Percentiles rank a stretch among this genome's conserved stretches.
Evolutionary conservation across 768 basidiomycete species (phyloP).

Genomic region (Podaxis mareebaensis): DNA sequence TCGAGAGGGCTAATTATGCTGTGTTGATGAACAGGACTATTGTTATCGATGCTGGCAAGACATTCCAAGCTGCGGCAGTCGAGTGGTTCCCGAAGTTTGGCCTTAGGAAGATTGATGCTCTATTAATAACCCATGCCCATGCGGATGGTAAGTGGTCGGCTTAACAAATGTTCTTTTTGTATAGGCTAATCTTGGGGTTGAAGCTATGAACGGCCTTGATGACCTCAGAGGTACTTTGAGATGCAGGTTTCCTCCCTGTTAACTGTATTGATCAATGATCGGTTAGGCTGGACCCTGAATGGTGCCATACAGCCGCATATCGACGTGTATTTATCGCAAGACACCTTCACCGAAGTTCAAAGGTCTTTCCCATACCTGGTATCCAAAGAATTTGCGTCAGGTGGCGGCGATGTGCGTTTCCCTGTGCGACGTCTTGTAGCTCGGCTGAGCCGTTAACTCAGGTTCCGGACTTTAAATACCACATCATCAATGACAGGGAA

Average conservation of each 20-base stretch:
- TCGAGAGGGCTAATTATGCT: conserved; percentile 9
- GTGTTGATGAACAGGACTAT: conserved; percentile 52
- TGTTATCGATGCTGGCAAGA: conserved; percentile 85
- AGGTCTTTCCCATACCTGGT: conserved; percentile 83
- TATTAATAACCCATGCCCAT: conserved; percentile 88
- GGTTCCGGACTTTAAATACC: conserved; percentile 85
- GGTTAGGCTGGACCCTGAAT: conserved; percentile 71
- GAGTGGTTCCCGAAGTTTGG: conserved; percentile 68
- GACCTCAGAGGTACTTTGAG: conserved; percentile 69
- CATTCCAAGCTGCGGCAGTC: conserved; percentile 58
- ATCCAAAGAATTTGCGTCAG: conserved; percentile 72
- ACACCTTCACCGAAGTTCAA: conserved; percentile 66
- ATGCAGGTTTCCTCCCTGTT: not conserved
- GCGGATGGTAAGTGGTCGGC: conserved; percentile 56
- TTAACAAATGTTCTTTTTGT: not conserved
- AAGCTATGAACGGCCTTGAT: conserved; percentile 88
- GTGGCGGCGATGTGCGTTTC: conserved; percentile 68
- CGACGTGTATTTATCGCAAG: conserved; percentile 69
- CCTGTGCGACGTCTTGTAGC: not conserved
- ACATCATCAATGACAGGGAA: conserved; percentile 69
- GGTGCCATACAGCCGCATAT: conserved; percentile 67
- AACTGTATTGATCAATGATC: conserved; percentile 9
- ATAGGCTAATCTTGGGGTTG: conserved; percentile 1
- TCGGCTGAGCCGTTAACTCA: conserved; percentile 26
- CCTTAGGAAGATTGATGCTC: conserved; percentile 52